Percentiles rank a stretch among this genome's conserved stretches.
Evolutionary conservation across 768 basidiomycete species (phyloP).

Genomic region (Tephrocybe sp.): DNA sequence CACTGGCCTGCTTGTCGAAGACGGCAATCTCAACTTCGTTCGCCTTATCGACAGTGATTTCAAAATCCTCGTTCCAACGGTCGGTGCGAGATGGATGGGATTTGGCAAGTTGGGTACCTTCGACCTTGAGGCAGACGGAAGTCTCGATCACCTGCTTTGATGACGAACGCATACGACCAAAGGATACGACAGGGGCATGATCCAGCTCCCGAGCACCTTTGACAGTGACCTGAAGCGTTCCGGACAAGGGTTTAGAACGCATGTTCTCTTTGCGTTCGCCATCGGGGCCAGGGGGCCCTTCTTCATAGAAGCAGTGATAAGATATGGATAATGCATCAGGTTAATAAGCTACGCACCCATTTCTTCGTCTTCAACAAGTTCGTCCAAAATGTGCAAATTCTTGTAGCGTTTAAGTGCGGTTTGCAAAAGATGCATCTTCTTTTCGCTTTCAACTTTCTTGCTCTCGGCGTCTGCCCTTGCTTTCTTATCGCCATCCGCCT

Average conservation of each 20-base stretch:
- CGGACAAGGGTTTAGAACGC: conserved; percentile 90
- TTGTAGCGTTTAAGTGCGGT: conserved; percentile 94
- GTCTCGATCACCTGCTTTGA: conserved; percentile 84
- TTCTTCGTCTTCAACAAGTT: conserved; percentile 85
- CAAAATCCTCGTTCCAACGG: conserved; percentile 97
- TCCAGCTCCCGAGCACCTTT: conserved; percentile 93
- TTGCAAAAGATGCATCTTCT: conserved; percentile 91
- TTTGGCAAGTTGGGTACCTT: conserved; percentile 88
- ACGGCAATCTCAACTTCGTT: conserved; percentile 97
- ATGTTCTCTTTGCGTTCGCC: conserved; percentile 91
- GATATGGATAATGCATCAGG: not conserved
- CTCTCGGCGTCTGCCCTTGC: conserved; percentile 89
- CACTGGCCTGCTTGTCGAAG: conserved; percentile 86
- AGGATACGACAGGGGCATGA: conserved; percentile 75
- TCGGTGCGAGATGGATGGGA: conserved; percentile 93
- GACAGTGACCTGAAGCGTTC: conserved; percentile 85
- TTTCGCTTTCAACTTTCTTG: conserved; percentile 92
- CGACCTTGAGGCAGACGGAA: conserved; percentile 90
- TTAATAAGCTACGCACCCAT: conserved; percentile 37
- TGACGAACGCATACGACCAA: conserved; percentile 62
- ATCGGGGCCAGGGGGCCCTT: conserved; percentile 53
- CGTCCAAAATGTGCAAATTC: conserved; percentile 91
- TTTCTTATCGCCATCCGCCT: conserved; percentile 96
- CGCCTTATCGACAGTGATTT: conserved; percentile 94
- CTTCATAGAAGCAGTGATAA: conserved; percentile 17